Evolutionary conservation across 345 rosid genomes (phyloP).

Genomic region (Nephelium lappaceum): DNA sequence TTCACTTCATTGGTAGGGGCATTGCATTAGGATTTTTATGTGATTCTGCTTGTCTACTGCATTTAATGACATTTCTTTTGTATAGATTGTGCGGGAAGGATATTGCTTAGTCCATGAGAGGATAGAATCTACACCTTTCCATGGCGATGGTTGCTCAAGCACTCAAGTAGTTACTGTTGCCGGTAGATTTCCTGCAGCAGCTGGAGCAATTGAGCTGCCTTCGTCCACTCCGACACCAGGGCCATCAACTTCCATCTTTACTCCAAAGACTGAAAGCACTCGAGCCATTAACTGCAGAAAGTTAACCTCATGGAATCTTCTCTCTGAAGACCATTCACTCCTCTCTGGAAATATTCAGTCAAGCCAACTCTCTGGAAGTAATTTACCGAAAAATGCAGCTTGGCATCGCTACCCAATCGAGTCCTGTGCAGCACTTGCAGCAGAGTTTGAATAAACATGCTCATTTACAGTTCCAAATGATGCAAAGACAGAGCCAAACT

Average conservation of each 20-base stretch:
- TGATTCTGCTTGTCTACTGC: not conserved
- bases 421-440: conserved; percentile 4
- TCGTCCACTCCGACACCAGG: not conserved
- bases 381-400: not conserved
- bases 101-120: conserved; percentile 6
- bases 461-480: conserved; percentile 19
- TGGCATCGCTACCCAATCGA: conserved; percentile 3
- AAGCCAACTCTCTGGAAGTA: not conserved
- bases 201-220: conserved; percentile 8
- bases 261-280: not conserved
- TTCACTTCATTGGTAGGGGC: conserved; percentile 29
- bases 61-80: not conserved
- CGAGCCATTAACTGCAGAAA: conserved; percentile 1
- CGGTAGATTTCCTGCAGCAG: not conserved
- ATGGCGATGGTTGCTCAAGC: conserved; percentile 10
- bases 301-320: conserved; percentile 1
- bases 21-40: not conserved
- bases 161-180: not conserved
- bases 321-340: conserved; percentile 1
- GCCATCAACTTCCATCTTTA: not conserved
- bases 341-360: conserved; percentile 8
- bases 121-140: conserved; percentile 2
- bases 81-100: conserved; percentile 26
- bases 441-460: conserved; percentile 12
- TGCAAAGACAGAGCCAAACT: conserved; percentile 17